Evolutionary conservation across 2,329 filamentous ascomycete species (phyloP).

Genomic region (Cercospora janseana): DNA sequence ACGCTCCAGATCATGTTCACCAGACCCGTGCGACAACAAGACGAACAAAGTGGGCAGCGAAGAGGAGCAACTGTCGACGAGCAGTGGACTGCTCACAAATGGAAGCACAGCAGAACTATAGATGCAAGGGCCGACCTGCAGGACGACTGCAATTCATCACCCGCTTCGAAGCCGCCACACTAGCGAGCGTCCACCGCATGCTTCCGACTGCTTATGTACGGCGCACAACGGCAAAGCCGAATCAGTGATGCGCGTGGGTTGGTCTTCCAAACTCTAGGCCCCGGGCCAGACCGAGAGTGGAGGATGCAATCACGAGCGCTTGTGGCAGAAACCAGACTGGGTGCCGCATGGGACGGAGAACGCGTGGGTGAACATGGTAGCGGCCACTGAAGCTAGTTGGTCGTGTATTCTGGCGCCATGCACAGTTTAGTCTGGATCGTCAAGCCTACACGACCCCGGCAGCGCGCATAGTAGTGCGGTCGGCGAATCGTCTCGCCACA

Average conservation of each 20-base stretch:
- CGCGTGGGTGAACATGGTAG: not conserved
- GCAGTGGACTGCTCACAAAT: slow-evolving; percentile 11
- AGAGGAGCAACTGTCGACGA: slow-evolving; percentile 1
- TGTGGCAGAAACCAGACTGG: slow-evolving; percentile 13
- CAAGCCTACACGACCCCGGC: not conserved
- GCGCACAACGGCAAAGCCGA: slow-evolving; percentile 6
- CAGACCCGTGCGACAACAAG: not conserved
- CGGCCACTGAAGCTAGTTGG: not conserved
- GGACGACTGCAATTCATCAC: slow-evolving; percentile 12
- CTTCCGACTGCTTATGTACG: slow-evolving; percentile 5
- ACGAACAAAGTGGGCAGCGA: not conserved
- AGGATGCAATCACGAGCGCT: slow-evolving; percentile 12
- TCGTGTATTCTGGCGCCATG: not conserved
- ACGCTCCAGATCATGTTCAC: no score
- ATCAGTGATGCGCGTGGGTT: slow-evolving; percentile 4
- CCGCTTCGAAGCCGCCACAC: slow-evolving; percentile 3
- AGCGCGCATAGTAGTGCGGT: not conserved
- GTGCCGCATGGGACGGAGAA: slow-evolving; percentile 1
- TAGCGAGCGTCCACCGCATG: slow-evolving; percentile 15
- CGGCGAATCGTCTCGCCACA: not conserved
- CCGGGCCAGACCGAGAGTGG: not conserved
- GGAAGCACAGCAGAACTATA: slow-evolving; percentile 4
- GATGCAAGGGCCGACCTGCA: slow-evolving; percentile 20
- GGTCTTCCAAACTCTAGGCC: not conserved
- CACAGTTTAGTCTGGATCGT: not conserved